Conservation (phyloP, 1,139 yeast species). For the Taphrina flavorubra region DNA sequence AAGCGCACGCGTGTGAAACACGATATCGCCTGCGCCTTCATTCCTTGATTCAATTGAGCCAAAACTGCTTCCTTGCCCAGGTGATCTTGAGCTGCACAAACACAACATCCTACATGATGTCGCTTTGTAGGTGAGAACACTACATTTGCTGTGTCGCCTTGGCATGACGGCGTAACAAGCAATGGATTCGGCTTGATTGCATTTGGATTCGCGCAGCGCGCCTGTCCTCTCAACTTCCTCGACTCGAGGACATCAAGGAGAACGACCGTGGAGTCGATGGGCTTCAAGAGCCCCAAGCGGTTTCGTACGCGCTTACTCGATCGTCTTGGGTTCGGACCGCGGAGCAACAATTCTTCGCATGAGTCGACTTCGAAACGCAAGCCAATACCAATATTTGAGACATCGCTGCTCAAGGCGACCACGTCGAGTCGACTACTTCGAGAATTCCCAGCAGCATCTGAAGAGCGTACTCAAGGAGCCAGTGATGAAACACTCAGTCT, state of each 20-base stretch:
- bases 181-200: too few species aligned
- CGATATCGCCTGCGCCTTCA: neutral
- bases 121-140: too few species aligned
- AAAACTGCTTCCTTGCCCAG: neutral
- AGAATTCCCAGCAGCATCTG: neutral
- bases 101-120: too few species aligned
- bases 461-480: neutral
- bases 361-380: neutral
- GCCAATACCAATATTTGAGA: constrained; percentile 16
- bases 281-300: constrained; percentile 10
- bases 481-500: neutral
- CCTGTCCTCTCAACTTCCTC: too few species aligned
- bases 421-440: constrained; percentile 7
- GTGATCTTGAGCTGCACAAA: neutral
- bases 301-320: constrained; percentile 13
- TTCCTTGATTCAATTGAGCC: neutral
- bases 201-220: too few species aligned
- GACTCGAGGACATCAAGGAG: too few species aligned
- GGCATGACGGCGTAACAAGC: too few species aligned
- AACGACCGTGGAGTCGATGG: neutral
- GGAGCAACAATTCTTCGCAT: neutral
- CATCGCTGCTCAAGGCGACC: constrained; percentile 8
- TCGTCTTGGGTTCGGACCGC: constrained; percentile 19
- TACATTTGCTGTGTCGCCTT: too few species aligned
- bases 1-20: neutral